Evolutionary conservation across 495 filamentous ascomycete species (phyloP), one percentile per base, ranked within the genome.

Genomic region (Hyaloscypha hepaticicola): DNA sequence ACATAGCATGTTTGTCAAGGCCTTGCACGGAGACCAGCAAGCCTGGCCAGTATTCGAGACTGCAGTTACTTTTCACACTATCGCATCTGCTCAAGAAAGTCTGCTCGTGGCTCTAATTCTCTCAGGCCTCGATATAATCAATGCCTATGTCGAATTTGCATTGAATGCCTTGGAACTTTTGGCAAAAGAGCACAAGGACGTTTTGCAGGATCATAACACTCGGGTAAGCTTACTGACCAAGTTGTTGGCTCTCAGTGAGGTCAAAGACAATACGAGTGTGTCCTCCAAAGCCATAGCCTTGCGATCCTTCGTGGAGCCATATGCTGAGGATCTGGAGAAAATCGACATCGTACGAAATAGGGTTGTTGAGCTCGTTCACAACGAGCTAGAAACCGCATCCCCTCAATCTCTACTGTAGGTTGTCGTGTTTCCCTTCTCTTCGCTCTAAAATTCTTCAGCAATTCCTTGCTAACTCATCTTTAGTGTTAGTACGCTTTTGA

Each of bases 401-500:
- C 55, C 73, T 8, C 68, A 67, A 9, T 81, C 81, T 4, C 71
- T 84, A 1, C 69, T 72, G 76, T 80, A 74, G 58, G 73, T 77
- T 27, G 19, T 27, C 28, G n/a, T 26, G 19, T 28, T 24, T 19
- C 14, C 3, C 34, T 45, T 11, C 58, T 50, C 3, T 5, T 21
- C 6, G 31, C 12, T 16, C 0, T 45, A 14, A 16, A 4, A 11
- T 12, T 29, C 7, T n/a, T 38, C n/a, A n/a, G n/a, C n/a, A 12
- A 14, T 48, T 53, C 27, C 16, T 11, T 45, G 28, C 25, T 58
- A 33, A 45, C 16, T 21, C 3, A n/a, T 63, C 11, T 59, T 16
- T 34, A 79, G 77, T 14, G 72, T 81, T n/a, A 68, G 77, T n/a
- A 81, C 77, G 11, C 63, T 85, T 41, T 70, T 79, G 31, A 70